Conservation (phyloP, 306 rosid genomes). For the Cucurbita moschata region DNA sequence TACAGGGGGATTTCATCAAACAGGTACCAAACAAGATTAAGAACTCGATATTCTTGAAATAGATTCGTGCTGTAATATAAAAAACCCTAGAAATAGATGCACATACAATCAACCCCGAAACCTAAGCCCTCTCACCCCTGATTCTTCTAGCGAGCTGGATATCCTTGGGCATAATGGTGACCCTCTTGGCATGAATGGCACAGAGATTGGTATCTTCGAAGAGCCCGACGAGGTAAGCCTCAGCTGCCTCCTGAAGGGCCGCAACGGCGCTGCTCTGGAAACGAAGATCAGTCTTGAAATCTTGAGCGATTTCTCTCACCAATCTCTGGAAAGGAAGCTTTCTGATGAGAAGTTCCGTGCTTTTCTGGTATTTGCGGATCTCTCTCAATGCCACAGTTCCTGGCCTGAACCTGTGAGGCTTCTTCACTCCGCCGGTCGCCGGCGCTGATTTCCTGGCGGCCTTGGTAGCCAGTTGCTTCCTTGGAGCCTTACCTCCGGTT, state of each 20-base stretch:
- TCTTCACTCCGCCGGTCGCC: conserved; percentile 1
- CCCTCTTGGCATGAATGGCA: conserved; percentile 1
- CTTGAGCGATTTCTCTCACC: conserved; percentile 3
- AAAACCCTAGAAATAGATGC: background rate
- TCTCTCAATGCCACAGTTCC: background rate
- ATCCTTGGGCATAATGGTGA: conserved; percentile 3
- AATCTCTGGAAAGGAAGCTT: background rate
- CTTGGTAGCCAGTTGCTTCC: conserved; percentile 4
- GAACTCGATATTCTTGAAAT: background rate
- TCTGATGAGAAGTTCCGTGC: background rate
- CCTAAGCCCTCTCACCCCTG: conserved; percentile 6
- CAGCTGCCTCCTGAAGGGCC: background rate
- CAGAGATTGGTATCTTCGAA: conserved; percentile 2
- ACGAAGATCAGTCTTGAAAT: conserved; percentile 6
- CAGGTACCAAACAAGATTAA: background rate
- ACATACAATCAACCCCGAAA: background rate
- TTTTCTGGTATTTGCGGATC: background rate
- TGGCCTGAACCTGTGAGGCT: conserved; percentile 4
- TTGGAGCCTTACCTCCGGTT: conserved; percentile 3
- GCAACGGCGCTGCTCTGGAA: conserved; percentile 1
- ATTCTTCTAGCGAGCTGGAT: conserved; percentile 3
- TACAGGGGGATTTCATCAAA: background rate
- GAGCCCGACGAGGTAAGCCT: conserved; percentile 1
- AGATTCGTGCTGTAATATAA: background rate
- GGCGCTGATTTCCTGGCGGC: background rate